Conservation (phyloP, 2,329 filamentous ascomycete species). For the Claviceps arundinis region DNA sequence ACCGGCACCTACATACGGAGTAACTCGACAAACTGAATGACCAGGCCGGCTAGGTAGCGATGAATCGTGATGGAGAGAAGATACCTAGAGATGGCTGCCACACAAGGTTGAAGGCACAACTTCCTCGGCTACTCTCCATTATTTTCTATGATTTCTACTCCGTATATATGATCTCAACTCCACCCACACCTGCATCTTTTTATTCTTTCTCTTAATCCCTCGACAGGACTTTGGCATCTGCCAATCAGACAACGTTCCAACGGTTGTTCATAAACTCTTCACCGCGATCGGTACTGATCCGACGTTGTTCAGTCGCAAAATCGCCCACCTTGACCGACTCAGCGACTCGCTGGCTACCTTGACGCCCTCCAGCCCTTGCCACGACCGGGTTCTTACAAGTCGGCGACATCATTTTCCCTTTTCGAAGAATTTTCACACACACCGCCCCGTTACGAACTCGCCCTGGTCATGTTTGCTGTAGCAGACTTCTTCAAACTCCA, state of each 20-base stretch:
- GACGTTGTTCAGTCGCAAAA: conserved; percentile 16
- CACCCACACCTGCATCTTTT: conserved; percentile 12
- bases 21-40: too few relatives aligned
- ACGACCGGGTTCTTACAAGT: conserved; percentile 16
- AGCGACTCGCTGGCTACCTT: conserved; percentile 14
- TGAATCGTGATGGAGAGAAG: neutral
- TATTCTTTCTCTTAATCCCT: conserved; percentile 9
- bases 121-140: too few relatives aligned
- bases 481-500: conserved; percentile 40
- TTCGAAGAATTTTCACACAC: conserved; percentile 14
- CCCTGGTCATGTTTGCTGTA: conserved; percentile 42
- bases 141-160: conserved; percentile 8
- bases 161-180: conserved; percentile 17
- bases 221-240: conserved; percentile 23
- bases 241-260: conserved; percentile 19
- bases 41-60: too few relatives aligned
- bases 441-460: conserved; percentile 14
- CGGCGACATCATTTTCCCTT: conserved; percentile 16
- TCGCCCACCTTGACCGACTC: neutral
- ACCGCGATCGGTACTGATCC: conserved; percentile 11
- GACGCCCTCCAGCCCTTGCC: conserved; percentile 15
- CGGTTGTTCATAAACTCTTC: conserved; percentile 6
- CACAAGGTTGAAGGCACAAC: too few relatives aligned
- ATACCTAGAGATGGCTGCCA: neutral
- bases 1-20: too few relatives aligned